phyloP scores from a whole-genome alignment of 2,329 filamentous ascomycete species.

The Trichoderma afroharzianum region DNA sequence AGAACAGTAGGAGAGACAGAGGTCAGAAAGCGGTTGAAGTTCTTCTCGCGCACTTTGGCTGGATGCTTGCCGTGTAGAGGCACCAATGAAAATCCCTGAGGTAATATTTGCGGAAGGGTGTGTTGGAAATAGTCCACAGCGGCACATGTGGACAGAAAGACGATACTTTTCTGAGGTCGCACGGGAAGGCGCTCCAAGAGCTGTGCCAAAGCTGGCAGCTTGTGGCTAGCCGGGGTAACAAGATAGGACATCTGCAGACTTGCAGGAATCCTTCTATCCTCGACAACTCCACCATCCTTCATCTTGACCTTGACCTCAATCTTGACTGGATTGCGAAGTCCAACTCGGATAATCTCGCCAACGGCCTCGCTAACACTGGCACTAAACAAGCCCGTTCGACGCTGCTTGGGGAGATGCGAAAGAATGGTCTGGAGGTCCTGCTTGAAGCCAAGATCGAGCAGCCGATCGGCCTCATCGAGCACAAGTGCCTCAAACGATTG shows the following conservation, averaged over 20 bases:
- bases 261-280: constrained; percentile 85
- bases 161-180: constrained; percentile 76
- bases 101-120: constrained; percentile 70
- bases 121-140: constrained; percentile 92
- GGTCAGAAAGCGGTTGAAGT: constrained; percentile 76
- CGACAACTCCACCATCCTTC: constrained; percentile 59
- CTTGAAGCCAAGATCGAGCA: constrained; percentile 92
- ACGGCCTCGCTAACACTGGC: constrained; percentile 96
- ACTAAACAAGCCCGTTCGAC: constrained; percentile 89
- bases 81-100: constrained; percentile 64
- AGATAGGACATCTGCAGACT: constrained; percentile 91
- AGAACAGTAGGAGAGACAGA: constrained; percentile 74
- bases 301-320: constrained; percentile 88
- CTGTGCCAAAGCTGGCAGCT: constrained; percentile 69
- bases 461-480: constrained; percentile 87
- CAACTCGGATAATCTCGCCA: constrained; percentile 86
- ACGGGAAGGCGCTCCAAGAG: constrained; percentile 69
- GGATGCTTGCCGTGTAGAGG: constrained; percentile 91
- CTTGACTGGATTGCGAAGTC: constrained; percentile 89
- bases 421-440: constrained; percentile 85
- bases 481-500: constrained; percentile 91
- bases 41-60: constrained; percentile 81
- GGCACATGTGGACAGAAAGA: constrained; percentile 91
- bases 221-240: constrained; percentile 70
- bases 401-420: constrained; percentile 81